Percentiles rank a stretch among this genome's conserved stretches.
phyloP scores from a whole-genome alignment of 2,329 filamentous ascomycete genomes.

The Hyphodiscus sp. region DNA sequence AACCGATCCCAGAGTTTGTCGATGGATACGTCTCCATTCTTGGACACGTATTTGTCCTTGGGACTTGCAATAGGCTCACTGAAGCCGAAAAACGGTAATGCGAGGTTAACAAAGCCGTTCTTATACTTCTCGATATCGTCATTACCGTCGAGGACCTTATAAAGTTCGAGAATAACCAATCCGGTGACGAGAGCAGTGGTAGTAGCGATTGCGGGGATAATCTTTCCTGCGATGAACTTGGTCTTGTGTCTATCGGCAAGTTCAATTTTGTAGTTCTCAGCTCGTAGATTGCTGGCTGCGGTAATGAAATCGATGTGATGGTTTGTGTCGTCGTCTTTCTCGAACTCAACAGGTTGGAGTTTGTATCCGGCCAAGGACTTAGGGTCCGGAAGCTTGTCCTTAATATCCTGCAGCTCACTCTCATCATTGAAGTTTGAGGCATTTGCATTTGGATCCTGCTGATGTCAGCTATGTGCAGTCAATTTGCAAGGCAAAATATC shows the following conservation, averaged over 20 bases:
- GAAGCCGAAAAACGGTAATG: slow-evolving; percentile 96
- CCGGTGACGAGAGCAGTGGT: slow-evolving; percentile 95
- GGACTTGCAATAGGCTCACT: slow-evolving; percentile 92
- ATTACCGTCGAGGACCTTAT: slow-evolving; percentile 96
- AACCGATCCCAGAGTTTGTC: slow-evolving; percentile 99
- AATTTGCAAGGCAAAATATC: slow-evolving; percentile 25
- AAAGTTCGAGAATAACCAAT: slow-evolving; percentile 84
- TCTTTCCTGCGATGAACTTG: slow-evolving; percentile 99
- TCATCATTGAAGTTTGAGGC: slow-evolving; percentile 59
- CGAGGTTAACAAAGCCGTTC: slow-evolving; percentile 96
- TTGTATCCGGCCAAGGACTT: slow-evolving; percentile 83
- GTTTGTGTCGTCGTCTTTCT: slow-evolving; percentile 98
- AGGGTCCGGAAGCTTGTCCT: slow-evolving; percentile 66
- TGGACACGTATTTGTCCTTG: slow-evolving; percentile 82
- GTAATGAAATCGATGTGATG: slow-evolving; percentile 99
- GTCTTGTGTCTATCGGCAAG: slow-evolving; percentile 93
- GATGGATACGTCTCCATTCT: slow-evolving; percentile 70
- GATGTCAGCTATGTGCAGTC: slow-evolving; percentile 19
- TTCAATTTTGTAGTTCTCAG: slow-evolving; percentile 96
- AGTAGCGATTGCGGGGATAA: slow-evolving; percentile 96
- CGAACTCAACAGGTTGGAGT: slow-evolving; percentile 87
- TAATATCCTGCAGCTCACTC: slow-evolving; percentile 68
- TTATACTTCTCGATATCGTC: slow-evolving; percentile 98
- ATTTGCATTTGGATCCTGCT: slow-evolving; percentile 66
- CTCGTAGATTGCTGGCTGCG: slow-evolving; percentile 89